Conservation (phyloP, 2,329 filamentous ascomycete species). For the Furcasterigmium sp. region DNA sequence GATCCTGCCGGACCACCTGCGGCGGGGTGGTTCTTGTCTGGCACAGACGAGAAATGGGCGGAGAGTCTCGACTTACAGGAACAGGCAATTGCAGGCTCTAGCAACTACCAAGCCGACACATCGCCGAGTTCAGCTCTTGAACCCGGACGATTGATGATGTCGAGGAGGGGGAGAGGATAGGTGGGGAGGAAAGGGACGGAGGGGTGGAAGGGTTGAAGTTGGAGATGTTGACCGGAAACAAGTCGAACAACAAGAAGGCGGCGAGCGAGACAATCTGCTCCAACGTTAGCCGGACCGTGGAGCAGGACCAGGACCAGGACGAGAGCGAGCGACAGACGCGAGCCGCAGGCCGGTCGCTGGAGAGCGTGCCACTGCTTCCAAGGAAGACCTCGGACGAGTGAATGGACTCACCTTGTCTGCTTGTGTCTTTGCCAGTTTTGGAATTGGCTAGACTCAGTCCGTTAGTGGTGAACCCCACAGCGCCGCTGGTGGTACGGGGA, state of each 20-base stretch:
- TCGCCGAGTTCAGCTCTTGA: not conserved
- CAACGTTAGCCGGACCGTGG: not conserved
- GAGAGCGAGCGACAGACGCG: no score
- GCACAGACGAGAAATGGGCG: no score
- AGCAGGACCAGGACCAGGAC: conserved; percentile 5
- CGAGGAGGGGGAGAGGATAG: not conserved
- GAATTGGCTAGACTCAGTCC: conserved; percentile 1
- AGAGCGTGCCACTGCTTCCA: no score
- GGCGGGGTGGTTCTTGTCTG: no score
- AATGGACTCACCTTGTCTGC: not conserved
- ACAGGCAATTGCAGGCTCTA: conserved; percentile 1
- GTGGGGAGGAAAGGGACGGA: conserved; percentile 4
- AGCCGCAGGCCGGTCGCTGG: no score
- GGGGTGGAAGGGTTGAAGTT: conserved; percentile 2
- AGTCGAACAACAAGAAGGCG: conserved; percentile 2
- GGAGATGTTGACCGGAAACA: not conserved
- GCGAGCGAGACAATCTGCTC: conserved; percentile 1
- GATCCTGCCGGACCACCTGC: no score
- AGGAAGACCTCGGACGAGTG: no score
- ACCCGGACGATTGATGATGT: not conserved
- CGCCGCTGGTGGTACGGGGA: conserved; percentile 1
- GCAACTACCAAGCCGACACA: conserved; percentile 2
- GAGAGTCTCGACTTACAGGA: conserved; percentile 4
- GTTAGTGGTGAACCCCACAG: conserved; percentile 11
- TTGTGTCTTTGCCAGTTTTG: conserved; percentile 9